phyloP scores from a whole-genome alignment of 2,329 filamentous ascomycete genomes.

The Aspergillus sp. region DNA sequence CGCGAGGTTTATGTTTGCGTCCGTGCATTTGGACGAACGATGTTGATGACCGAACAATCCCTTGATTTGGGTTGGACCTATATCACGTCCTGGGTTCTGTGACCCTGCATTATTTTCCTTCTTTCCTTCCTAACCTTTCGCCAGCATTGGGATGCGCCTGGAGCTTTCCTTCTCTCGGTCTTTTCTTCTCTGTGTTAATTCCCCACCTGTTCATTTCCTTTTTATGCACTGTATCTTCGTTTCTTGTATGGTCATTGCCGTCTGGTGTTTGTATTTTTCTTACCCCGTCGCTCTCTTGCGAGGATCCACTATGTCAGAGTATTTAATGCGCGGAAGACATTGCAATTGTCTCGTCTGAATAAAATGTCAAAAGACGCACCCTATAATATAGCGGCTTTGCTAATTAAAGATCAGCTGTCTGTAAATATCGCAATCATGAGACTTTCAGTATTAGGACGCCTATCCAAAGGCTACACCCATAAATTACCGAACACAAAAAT shows the following conservation, averaged over 20 bases:
- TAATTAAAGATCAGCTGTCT: too few relatives aligned
- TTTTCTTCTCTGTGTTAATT: conserved; percentile 18
- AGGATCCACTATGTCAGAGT: not conserved
- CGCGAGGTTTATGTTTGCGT: conserved; percentile 29
- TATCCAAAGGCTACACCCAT: too few relatives aligned
- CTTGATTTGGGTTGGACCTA: conserved; percentile 13
- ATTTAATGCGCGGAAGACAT: not conserved
- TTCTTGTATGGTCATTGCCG: conserved; percentile 1
- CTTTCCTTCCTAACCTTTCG: conserved; percentile 12
- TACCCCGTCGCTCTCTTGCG: not conserved
- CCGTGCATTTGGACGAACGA: conserved; percentile 34
- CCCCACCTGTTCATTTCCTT: conserved; percentile 15
- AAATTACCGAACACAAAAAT: too few relatives aligned
- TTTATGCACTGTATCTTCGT: conserved; percentile 7
- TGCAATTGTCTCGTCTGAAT: not conserved
- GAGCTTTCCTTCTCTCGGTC: conserved; percentile 18
- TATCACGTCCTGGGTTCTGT: conserved; percentile 5
- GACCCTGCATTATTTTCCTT: conserved; percentile 13
- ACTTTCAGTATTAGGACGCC: too few relatives aligned
- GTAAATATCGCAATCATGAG: too few relatives aligned
- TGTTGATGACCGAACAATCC: conserved; percentile 30
- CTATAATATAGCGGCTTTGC: too few relatives aligned
- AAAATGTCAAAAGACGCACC: too few relatives aligned
- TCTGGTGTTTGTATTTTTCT: not conserved
- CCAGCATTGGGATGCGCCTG: conserved; percentile 25